Evolutionary conservation across 441 rosid species (phyloP).

Genomic region (Corymbia calophylla): DNA sequence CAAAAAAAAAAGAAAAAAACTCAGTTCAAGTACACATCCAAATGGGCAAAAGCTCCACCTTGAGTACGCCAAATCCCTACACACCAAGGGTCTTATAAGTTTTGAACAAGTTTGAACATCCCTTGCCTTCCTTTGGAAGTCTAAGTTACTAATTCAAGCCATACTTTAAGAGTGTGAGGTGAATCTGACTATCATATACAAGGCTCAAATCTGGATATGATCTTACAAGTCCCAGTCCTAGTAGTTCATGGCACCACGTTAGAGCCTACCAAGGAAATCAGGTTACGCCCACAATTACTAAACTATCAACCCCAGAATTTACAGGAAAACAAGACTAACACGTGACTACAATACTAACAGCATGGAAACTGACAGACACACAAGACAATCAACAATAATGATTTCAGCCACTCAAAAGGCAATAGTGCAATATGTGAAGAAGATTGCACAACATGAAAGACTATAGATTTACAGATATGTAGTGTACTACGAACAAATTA

Average conservation of each 20-base stretch:
- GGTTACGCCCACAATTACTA: neutral
- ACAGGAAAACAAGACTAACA: neutral
- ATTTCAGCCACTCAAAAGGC: neutral
- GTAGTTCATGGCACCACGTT: neutral
- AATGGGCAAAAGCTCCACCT: neutral
- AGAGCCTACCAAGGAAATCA: neutral
- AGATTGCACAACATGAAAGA: neutral
- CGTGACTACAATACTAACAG: neutral
- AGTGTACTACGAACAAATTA: neutral
- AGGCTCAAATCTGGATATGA: neutral
- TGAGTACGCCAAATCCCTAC: neutral
- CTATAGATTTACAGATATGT: neutral
- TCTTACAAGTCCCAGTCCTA: neutral
- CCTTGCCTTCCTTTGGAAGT: neutral
- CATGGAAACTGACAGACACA: neutral
- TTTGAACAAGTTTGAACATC: neutral
- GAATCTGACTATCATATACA: neutral
- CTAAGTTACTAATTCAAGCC: neutral
- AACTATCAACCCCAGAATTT: neutral
- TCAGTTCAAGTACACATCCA: neutral
- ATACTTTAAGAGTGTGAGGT: neutral
- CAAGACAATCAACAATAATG: neutral
- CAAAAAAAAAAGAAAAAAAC: too few species aligned
- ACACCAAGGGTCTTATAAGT: neutral
- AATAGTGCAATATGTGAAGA: neutral